Base-by-base conservation (phyloP, 129 eudicot species). In the Saposhnikovia divaricata region DNA sequence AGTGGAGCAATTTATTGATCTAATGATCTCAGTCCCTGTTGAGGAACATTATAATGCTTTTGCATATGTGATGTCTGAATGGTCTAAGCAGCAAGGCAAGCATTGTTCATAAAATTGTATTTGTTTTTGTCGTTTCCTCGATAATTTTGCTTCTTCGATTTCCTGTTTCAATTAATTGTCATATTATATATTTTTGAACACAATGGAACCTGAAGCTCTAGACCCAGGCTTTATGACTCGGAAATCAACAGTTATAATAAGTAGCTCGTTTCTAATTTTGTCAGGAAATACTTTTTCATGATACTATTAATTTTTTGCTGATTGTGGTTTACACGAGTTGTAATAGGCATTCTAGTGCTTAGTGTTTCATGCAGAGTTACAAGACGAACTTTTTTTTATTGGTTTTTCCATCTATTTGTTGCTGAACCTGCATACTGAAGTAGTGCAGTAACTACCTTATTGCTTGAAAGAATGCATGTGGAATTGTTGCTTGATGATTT, bases 21-120 rank as follows among this genome's bases (percentile, higher is more conserved):
- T 95, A 81, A 85, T 95, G 85, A 84, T 92, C 76, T 80, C 91
- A 61, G 80, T 95, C 73, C 97, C 97, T 9, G 90, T 91, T 68
- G 93, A 92, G 78, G 90, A 88, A 80, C 81, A 90, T 83, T 45
- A 74, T 42, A 95, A 90, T 84, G 86, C 96, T 47, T 88, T 95
- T 86, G 82, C 84, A 81, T 95, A 90, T 82, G 82, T 95, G 47
- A 95, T 92, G 97, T 84, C 89, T 27, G 99, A 92, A 85, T 95
- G 99, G 99, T 88, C 92, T 47, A 89, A 82, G 83, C 96, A 86
- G 66, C 99, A 95, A 92, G 99, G 99, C 85, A 83, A 82, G 91
- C 77, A 70, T 55, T 74, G 40, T 77, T 75, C 72, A 72, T 43
- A 25, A 74, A 51, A 70, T 75, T 53, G 70, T 47, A 13, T 71